Conservation (phyloP, 1,139 yeast genomes). For the Arxiozyma heterogenica region DNA sequence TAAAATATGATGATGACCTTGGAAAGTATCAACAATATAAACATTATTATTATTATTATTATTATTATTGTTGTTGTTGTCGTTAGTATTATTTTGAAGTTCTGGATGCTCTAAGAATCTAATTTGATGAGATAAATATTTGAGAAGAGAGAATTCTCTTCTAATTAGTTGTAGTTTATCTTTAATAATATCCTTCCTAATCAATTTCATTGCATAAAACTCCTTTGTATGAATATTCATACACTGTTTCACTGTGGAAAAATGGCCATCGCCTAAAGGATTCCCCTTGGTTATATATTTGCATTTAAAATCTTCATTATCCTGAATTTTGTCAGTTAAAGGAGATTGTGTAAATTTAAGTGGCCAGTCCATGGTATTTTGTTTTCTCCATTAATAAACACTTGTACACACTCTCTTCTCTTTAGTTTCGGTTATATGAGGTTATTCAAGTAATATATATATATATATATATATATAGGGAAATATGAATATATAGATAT, state of each 20-base stretch:
- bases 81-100: not conserved
- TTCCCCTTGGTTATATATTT: slow-evolving; percentile 22
- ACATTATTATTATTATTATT: not conserved
- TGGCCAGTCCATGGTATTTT: not conserved
- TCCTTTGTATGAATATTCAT: slow-evolving; percentile 25
- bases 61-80: too few relatives aligned
- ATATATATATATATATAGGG: too few relatives aligned
- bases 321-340: not conserved
- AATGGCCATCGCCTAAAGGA: slow-evolving; percentile 30
- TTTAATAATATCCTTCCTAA: slow-evolving; percentile 22
- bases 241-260: slow-evolving; percentile 30
- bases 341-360: not conserved
- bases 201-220: slow-evolving; percentile 29
- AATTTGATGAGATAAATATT: slow-evolving; percentile 19
- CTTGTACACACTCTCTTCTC: too few relatives aligned
- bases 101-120: slow-evolving; percentile 15
- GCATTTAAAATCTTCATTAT: slow-evolving; percentile 12
- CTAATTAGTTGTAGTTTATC: slow-evolving; percentile 27
- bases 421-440: too few relatives aligned
- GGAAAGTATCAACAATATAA: slow-evolving; percentile 13
- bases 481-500: too few relatives aligned
- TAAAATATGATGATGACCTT: slow-evolving; percentile 49
- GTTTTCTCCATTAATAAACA: too few relatives aligned
- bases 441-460: too few relatives aligned
- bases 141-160: slow-evolving; percentile 26